Evolutionary conservation across 306 rosid species (phyloP).

Genomic region (Prunus padus): DNA sequence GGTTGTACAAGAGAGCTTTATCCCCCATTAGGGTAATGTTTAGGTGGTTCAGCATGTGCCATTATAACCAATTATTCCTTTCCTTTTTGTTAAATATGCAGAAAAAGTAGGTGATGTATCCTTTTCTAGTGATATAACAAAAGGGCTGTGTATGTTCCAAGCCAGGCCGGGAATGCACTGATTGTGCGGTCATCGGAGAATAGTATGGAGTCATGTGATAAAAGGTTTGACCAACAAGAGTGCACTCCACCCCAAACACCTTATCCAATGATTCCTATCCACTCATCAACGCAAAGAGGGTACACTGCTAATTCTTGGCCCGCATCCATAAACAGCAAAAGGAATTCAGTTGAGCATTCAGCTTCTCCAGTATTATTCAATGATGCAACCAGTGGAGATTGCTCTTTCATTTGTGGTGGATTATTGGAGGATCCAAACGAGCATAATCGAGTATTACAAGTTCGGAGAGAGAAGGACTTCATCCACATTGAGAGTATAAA

Average conservation of each 20-base stretch:
- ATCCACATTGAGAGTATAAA: slow-evolving; percentile 24
- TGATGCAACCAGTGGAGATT: slow-evolving; percentile 33
- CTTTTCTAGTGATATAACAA: background rate
- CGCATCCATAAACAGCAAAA: background rate
- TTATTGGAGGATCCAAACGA: slow-evolving; percentile 32
- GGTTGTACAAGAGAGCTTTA: background rate
- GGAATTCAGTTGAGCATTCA: slow-evolving; percentile 2
- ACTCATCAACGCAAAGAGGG: background rate
- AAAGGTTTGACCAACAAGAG: slow-evolving; percentile 1
- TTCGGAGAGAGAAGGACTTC: slow-evolving; percentile 33
- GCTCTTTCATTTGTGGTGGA: slow-evolving; percentile 9
- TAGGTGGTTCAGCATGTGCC: background rate
- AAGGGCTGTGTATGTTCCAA: too few species aligned
- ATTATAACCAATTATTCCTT: background rate
- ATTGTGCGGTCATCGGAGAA: background rate
- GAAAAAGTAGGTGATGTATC: background rate
- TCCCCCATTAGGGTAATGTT: background rate
- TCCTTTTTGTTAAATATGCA: background rate
- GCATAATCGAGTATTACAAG: slow-evolving; percentile 24
- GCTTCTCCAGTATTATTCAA: slow-evolving; percentile 24
- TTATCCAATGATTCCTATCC: slow-evolving; percentile 2
- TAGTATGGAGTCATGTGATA: slow-evolving; percentile 5
- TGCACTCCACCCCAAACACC: slow-evolving; percentile 9
- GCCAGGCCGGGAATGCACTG: background rate
- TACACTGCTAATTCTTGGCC: background rate